Percentiles rank a stretch among this genome's conserved stretches.
phyloP scores from a whole-genome alignment of 78 protist species.

The Speleostelium caveatum region DNA sequence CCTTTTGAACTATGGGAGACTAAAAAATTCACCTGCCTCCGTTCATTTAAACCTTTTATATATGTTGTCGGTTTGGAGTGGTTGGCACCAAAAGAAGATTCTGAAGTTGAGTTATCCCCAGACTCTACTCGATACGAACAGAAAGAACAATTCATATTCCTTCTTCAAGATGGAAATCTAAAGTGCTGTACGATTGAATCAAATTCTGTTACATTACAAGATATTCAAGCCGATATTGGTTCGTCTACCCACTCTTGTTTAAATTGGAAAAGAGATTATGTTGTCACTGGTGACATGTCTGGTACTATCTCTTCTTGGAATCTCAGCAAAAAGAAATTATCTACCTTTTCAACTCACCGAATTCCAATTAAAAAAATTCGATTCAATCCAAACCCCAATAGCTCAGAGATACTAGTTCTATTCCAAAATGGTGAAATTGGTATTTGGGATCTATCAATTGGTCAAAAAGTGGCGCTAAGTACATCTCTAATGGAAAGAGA shows the following conservation, averaged over 20 bases:
- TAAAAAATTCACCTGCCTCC: constrained; percentile 37
- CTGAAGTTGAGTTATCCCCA: constrained; percentile 26
- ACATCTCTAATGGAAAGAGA: constrained; percentile 40
- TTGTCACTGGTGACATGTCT: constrained; percentile 40
- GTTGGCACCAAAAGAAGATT: constrained; percentile 41
- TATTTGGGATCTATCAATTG: constrained; percentile 32
- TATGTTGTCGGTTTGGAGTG: constrained; percentile 50
- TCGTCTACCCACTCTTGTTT: neutral
- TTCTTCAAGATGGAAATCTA: constrained; percentile 5
- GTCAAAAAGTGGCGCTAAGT: constrained; percentile 11
- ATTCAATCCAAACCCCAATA: constrained; percentile 22
- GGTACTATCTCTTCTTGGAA: constrained; percentile 57
- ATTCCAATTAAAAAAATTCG: constrained; percentile 44
- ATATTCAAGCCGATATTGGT: constrained; percentile 23
- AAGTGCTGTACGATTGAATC: constrained; percentile 53
- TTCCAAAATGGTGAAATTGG: constrained; percentile 68
- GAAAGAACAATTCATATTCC: constrained; percentile 65
- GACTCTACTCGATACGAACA: constrained; percentile 30
- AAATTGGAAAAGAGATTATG: constrained; percentile 32
- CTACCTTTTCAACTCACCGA: constrained; percentile 26
- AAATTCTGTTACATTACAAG: constrained; percentile 46
- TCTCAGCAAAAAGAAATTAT: constrained; percentile 7
- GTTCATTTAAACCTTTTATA: constrained; percentile 49
- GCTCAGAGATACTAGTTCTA: constrained; percentile 37
- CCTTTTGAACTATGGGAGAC: constrained; percentile 81